phyloP scores from a whole-genome alignment of 1,284 basidiomycete genomes.

The Cryptococcus deneoformans region DNA sequence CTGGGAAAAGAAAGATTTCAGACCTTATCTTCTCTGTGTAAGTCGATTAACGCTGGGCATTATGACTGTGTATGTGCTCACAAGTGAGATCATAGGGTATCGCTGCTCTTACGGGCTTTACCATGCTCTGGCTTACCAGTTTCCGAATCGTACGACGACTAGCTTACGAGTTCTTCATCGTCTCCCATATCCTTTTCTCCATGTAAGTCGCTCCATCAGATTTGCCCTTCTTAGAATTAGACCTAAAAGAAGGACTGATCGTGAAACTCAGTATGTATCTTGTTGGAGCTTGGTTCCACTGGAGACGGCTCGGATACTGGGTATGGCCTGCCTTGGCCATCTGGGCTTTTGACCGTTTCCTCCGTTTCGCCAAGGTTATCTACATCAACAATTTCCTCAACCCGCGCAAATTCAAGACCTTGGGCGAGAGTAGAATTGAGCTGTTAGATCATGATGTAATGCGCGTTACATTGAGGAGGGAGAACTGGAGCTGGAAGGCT shows the following conservation, averaged over 20 bases:
- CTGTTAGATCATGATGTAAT: constrained; percentile 56
- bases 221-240: background rate
- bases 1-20: constrained; percentile 11
- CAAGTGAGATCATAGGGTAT: constrained; percentile 19
- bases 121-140: constrained; percentile 52
- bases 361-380: constrained; percentile 56
- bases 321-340: constrained; percentile 37
- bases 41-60: constrained; percentile 1
- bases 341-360: constrained; percentile 58
- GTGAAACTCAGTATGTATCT: constrained; percentile 30
- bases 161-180: constrained; percentile 57
- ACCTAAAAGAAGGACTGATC: background rate
- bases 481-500: constrained; percentile 55
- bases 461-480: constrained; percentile 53
- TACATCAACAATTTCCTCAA: constrained; percentile 51
- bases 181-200: constrained; percentile 54
- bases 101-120: constrained; percentile 43
- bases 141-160: constrained; percentile 49
- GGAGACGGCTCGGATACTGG: constrained; percentile 32
- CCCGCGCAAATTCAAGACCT: constrained; percentile 13
- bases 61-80: constrained; percentile 6
- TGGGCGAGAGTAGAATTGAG: constrained; percentile 29
- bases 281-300: constrained; percentile 39
- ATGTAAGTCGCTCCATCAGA: constrained; percentile 19
- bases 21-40: constrained; percentile 28